phyloP scores from a whole-genome alignment of 2,329 filamentous ascomycete species.

The Metarhizium robertsii region DNA sequence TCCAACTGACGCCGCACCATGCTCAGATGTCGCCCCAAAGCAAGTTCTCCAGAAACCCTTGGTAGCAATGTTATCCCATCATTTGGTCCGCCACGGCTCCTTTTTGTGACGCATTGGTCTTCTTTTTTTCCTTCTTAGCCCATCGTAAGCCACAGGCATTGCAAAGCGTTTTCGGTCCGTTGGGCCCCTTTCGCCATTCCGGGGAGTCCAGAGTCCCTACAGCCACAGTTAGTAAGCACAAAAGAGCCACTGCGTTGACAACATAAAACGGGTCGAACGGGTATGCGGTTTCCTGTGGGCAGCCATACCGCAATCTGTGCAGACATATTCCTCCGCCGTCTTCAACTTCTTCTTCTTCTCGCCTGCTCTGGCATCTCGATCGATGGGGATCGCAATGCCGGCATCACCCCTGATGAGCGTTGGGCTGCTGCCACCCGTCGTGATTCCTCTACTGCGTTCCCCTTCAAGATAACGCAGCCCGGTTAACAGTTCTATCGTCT shows the following conservation, averaged over 20 bases:
- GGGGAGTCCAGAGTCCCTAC: constrained; percentile 77
- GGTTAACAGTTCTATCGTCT: constrained; percentile 89
- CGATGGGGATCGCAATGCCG: constrained; percentile 73
- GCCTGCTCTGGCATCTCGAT: constrained; percentile 61
- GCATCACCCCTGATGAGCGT: constrained; percentile 76
- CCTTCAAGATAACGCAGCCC: constrained; percentile 81
- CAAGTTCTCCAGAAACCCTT: neutral
- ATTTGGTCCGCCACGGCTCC: constrained; percentile 13
- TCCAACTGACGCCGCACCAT: neutral
- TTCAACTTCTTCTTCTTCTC: constrained; percentile 89
- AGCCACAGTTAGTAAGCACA: constrained; percentile 1
- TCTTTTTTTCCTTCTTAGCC: constrained; percentile 78
- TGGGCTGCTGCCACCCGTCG: constrained; percentile 74
- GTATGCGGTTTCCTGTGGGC: neutral
- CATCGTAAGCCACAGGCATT: constrained; percentile 81
- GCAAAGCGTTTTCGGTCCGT: constrained; percentile 86
- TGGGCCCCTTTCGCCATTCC: constrained; percentile 92
- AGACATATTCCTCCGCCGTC: constrained; percentile 79
- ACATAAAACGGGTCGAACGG: neutral
- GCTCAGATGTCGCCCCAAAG: neutral
- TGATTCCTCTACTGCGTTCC: constrained; percentile 79
- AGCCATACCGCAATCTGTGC: constrained; percentile 74
- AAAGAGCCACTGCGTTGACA: neutral
- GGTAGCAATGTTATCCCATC: constrained; percentile 8
- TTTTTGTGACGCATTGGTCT: constrained; percentile 15